Base-by-base conservation (phyloP, 257 asterid genomes). In the Rhazya stricta region DNA sequence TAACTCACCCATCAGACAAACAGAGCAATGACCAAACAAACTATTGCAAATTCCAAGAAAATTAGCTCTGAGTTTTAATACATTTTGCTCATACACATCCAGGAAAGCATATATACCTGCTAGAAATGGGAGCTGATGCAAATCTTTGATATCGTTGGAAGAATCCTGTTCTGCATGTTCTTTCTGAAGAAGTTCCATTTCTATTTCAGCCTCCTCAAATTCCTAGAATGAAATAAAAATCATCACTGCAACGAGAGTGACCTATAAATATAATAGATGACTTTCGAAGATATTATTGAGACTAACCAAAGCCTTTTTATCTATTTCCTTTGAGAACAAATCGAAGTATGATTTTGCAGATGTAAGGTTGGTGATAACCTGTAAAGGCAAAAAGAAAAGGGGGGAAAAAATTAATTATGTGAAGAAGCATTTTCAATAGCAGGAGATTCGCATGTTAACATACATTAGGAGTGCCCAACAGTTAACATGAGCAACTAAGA, bases 171-270 rank as follows among this genome's bases (percentile, higher is more conserved):
- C 67, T 56, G 84, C 87, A 68, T 43, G 80, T 85, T 94, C 98
- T 74, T 70, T 82, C 76, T 84, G 95, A 71, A 90, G 85, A 85
- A 92, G 91, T 81, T 94, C 98, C 92, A 92, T 81, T 85, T 94
- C 99, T 72, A 91, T 87, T 81, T 94, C 97, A 75, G 97, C 96
- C 85, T 92, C 98, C 87, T 95, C 99, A 73, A 91, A 76, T 81
- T 95, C 99, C 99, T 95, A 74, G 41, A 77, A 77, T 63, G 65
- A 77, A 75, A 72, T 74, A 34, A 68, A n/a, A 79, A 75, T 68
- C 76, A 71, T 74, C 71, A 68, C 71, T 34, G 46, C 45, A 68
- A 75, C 30, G 69, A 72, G 81, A 51, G 37, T 42, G 50, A 21
- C n/a, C n/a, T n/a, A n/a, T 23, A 6, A 42, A 32, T 25, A 46